Evolutionary conservation across 2,329 filamentous ascomycete genomes (phyloP), one percentile per base, ranked within the genome.

Genomic region (Ophiosphaerella herpotricha): DNA sequence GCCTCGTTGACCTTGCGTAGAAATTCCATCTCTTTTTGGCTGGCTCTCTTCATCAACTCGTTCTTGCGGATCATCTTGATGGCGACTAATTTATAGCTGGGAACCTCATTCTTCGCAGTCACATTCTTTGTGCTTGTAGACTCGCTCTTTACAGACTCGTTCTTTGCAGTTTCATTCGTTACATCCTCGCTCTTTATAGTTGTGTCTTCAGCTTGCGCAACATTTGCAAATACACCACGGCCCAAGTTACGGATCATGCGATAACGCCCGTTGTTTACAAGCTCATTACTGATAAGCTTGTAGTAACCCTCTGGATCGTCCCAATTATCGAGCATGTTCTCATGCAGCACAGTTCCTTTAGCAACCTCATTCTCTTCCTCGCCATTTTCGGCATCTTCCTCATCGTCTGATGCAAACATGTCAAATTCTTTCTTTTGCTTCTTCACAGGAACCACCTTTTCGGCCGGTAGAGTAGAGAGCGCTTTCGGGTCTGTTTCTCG

Each of bases 41-140:
- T 94, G 39, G 91, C 92, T 74, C 96, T 97, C 60, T 86, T 83
- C 85, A 97, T 88, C 11, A 90, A 89, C 67, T 96, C 92, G 66
- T 99, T 97, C 74, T 95, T 95, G 56, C 94, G 89, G 74, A 97
- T 96, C 64, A 99, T 94, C 77, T 99, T 99, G 80, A 99, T 89
- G 21, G 94, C 94, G 29, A 97, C 92, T n/a, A 89, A 73, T 61
- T 84, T 87, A 50, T 66, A 55, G 18, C 32, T 51, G 24, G 52
- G 39, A 26, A 68, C 39, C 82, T 89, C 52, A 14, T 29, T 44
- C 8, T 53, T 54, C 8, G 49, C 46, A 9, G 46, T 21, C 18
- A 21, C 18, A 5, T 21, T 21, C 18, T 21, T 21, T 21, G 18
- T 21, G 3, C 2, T 21, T 5, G 18, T 21, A 4, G 18, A 21